Evolutionary conservation across 345 rosid genomes (phyloP).

Genomic region (Murraya koenigii): DNA sequence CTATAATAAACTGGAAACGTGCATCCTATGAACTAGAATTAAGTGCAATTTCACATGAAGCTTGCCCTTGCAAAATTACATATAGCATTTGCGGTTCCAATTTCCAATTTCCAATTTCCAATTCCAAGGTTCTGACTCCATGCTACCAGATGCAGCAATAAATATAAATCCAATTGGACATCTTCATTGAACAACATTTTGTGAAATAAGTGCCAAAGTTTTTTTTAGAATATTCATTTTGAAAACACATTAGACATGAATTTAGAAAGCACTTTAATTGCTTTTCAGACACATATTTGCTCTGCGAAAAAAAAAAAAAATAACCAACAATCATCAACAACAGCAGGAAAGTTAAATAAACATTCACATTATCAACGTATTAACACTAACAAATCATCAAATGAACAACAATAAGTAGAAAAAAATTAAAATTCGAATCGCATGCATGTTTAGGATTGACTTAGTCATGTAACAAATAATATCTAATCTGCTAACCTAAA

Average conservation of each 20-base stretch:
- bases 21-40: not conserved
- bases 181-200: not conserved
- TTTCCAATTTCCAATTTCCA: not conserved
- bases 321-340: not conserved
- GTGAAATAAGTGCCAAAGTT: not conserved
- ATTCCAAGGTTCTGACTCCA: not conserved
- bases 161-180: not conserved
- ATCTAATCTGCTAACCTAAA: not conserved
- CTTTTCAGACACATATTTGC: not conserved
- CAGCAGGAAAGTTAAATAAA: not conserved
- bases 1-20: not conserved
- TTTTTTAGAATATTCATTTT: not conserved
- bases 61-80: not conserved
- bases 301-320: not conserved
- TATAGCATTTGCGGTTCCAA: not conserved
- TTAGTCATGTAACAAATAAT: not conserved
- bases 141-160: not conserved
- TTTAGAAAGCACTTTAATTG: not conserved
- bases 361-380: not conserved
- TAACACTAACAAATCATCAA: not conserved
- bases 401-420: not conserved
- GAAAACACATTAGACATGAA: not conserved
- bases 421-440: not conserved
- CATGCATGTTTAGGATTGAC: not conserved
- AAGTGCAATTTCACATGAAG: not conserved